These are phyloP conservation scores for Casaregolazyma lundiana DNA, from an alignment of 1,139 yeast species.

Conservation along the genomic window DNA sequence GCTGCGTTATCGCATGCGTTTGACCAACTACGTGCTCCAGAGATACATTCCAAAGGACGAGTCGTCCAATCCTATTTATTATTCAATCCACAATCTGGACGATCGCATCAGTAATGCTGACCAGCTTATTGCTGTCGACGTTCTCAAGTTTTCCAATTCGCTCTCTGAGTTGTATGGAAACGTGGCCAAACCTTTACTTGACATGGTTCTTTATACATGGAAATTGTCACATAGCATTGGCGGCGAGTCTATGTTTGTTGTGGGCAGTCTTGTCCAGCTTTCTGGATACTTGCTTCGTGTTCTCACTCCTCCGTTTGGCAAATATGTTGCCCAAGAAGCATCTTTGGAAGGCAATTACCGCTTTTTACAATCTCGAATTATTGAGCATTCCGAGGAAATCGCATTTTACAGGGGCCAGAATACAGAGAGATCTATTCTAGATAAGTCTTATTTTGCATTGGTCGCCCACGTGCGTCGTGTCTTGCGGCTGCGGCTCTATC, in stretches of 20 bases:
- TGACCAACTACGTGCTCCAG: slow-evolving; percentile 61
- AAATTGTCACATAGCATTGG: slow-evolving; percentile 74
- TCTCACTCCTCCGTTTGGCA: slow-evolving; percentile 89
- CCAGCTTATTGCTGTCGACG: slow-evolving; percentile 76
- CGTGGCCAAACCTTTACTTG: slow-evolving; percentile 77
- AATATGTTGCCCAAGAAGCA: slow-evolving; percentile 71
- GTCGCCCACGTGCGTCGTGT: slow-evolving; percentile 77
- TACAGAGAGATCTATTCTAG: slow-evolving; percentile 73
- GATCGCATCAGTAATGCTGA: slow-evolving; percentile 70
- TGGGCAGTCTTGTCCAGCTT: slow-evolving; percentile 76
- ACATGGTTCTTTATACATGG: slow-evolving; percentile 75
- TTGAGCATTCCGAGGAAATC: slow-evolving; percentile 77
- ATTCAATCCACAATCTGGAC: slow-evolving; percentile 52
- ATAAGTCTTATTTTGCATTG: slow-evolving; percentile 73
- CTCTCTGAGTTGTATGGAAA: slow-evolving; percentile 81
- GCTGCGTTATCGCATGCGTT: slow-evolving; percentile 57
- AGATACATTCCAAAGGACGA: slow-evolving; percentile 54
- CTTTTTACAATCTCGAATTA: slow-evolving; percentile 75
- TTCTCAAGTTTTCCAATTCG: slow-evolving; percentile 67
- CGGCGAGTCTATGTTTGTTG: slow-evolving; percentile 74
- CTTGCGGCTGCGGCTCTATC: slow-evolving; percentile 71
- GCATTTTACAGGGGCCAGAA: slow-evolving; percentile 80
- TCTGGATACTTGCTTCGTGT: slow-evolving; percentile 70
- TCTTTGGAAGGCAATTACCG: slow-evolving; percentile 82
- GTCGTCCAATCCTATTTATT: slow-evolving; percentile 37